Evolutionary conservation across 2,329 filamentous ascomycete species (phyloP), one percentile per base, ranked within the genome.

Genomic region (Aspergillus oerlinghausenensis): DNA sequence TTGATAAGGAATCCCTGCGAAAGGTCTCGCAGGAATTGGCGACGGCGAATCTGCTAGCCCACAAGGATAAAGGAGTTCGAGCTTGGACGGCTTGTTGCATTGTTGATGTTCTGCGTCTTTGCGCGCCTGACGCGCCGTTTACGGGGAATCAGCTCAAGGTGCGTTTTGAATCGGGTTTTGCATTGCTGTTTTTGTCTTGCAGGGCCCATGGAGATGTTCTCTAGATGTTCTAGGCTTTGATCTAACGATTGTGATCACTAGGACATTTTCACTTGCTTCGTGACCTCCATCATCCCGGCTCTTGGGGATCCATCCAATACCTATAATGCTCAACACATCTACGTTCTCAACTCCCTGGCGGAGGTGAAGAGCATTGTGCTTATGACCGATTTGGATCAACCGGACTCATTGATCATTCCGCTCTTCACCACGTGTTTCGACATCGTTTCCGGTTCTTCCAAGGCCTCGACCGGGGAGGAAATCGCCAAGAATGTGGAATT

Each of bases 311-410:
- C 92, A 11, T 87, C 87, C 42, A 88, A 96, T 71, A 87, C 92
- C 9, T 97, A 97, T 79, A 93, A 96, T 74, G 87, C 86, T 60
- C 92, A 97, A 74, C 91, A 99, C 76, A 87, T 94, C 75, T 94
- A 95, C 69, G 89, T 97, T 60, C 81, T 99, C 59, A 85, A 87
- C 59, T 97, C 92, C 19, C 83, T 99, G 29, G 88, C 91, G 55
- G 91, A 96, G 64, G 89, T 96, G 65, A 96, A 97, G 80, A 97
- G 92, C 75, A 90, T 99, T 45, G 84, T 97, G 8, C 84, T 99
- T 43, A 83, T 99, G 63, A 89, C 90, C 59, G 94, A 99, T 66
- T 84, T 97, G 42, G 88, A 92, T 26, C 88, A 89, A 55, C 84
- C 90, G 52, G 91, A 96, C 56, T 83, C 85, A 29, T 82, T 97